These are phyloP conservation scores for Salix koriyanagi DNA, from an alignment of 345 rosid species.

Conservation along the genomic window DNA sequence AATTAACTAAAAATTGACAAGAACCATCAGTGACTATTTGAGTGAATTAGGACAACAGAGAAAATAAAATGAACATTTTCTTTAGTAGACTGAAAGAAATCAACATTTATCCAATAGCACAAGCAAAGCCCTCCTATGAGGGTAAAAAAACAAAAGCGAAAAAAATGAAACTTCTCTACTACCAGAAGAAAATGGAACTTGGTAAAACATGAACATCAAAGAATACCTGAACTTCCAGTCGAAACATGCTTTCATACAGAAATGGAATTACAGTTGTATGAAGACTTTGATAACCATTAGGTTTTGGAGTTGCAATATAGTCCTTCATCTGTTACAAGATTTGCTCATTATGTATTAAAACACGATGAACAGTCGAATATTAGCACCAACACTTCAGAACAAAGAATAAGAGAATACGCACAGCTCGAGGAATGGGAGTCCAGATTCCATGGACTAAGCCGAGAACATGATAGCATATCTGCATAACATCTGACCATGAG, in stretches of 20 bases:
- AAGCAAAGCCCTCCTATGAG: not conserved
- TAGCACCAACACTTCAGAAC: not conserved
- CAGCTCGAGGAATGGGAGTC: slow-evolving; percentile 94
- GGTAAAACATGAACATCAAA: not conserved
- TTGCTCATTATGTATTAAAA: not conserved
- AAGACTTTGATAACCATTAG: slow-evolving; percentile 98
- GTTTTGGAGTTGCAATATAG: slow-evolving; percentile 97
- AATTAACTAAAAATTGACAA: not conserved
- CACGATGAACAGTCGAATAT: not conserved
- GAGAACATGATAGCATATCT: slow-evolving; percentile 97
- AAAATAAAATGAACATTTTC: not conserved
- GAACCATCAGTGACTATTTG: not conserved
- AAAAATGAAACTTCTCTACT: not conserved
- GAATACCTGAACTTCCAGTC: slow-evolving; percentile 27
- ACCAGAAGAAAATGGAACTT: not conserved
- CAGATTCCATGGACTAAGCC: slow-evolving; percentile 96
- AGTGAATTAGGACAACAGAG: not conserved
- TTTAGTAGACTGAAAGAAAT: not conserved
- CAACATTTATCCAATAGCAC: not conserved
- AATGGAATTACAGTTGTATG: slow-evolving; percentile 51
- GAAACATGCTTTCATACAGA: slow-evolving; percentile 29
- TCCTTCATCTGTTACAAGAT: slow-evolving; percentile 72
- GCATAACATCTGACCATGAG: slow-evolving; percentile 32
- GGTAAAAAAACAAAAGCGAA: not conserved
- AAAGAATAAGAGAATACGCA: slow-evolving; percentile 32